phyloP scores from a whole-genome alignment of 2,329 filamentous ascomycete genomes.

The Colletotrichum neosansevieriae region DNA sequence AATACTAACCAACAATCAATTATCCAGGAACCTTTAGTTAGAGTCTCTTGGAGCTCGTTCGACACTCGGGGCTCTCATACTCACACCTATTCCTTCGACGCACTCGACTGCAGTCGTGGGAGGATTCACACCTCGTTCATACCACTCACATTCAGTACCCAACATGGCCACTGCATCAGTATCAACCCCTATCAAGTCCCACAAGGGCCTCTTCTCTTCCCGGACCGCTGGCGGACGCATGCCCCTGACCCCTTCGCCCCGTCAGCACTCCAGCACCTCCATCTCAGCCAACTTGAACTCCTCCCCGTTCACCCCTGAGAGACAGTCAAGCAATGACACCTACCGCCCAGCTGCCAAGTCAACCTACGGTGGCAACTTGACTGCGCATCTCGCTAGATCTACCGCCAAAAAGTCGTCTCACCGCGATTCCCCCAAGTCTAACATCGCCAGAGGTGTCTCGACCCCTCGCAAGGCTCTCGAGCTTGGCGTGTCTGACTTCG shows the following conservation, averaged over 20 bases:
- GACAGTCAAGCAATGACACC: constrained; percentile 62
- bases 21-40: constrained; percentile 69
- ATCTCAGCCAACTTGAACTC: constrained; percentile 67
- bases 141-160: constrained; percentile 48
- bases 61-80: constrained; percentile 54
- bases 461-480: constrained; percentile 88
- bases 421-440: constrained; percentile 94
- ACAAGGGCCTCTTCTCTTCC: constrained; percentile 90
- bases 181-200: constrained; percentile 94
- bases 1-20: constrained; percentile 64
- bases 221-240: constrained; percentile 95
- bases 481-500: constrained; percentile 92
- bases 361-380: constrained; percentile 83
- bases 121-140: constrained; percentile 54
- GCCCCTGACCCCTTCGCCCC: constrained; percentile 92
- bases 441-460: constrained; percentile 81
- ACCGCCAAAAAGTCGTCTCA: constrained; percentile 73
- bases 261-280: constrained; percentile 66
- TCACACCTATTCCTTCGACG: constrained; percentile 53
- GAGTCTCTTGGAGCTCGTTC: constrained; percentile 70
- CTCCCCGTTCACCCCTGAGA: constrained; percentile 84
- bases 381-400: constrained; percentile 81
- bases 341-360: constrained; percentile 72
- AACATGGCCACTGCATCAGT: constrained; percentile 85
- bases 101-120: constrained; percentile 61